Base-by-base conservation (phyloP, 805 yeast species). In the Pichia thaimueangensis region DNA sequence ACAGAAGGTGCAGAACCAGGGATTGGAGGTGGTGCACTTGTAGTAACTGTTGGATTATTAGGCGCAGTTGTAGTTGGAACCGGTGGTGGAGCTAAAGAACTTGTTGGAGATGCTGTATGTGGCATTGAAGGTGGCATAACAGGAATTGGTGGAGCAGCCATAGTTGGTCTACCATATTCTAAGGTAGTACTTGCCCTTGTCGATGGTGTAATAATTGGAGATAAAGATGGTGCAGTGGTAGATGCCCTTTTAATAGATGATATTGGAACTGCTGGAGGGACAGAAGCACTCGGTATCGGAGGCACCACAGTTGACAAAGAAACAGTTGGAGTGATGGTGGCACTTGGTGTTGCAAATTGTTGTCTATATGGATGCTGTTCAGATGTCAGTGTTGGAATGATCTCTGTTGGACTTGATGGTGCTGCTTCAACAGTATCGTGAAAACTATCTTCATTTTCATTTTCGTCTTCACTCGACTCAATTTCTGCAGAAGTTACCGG, bases 1-100 rank as follows among this genome's bases (percentile, higher is more conserved):
- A 24, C 21, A 20, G 45, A 37, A 23, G 52, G 49, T 15, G 36
- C 41, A 13, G 48, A 41, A 10, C 31, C 21, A 3, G 42, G 27
- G 21, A 34, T 35, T 20, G 33, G 34, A 21, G 25, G 27, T 12
- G 41, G 30, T 45, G 36, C 32, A 37, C 12, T 10, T 25, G 29
- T 13, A 11, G 29, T 10, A 11, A 13, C 29, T 25, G 29, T 11
- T 19, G 25, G 7, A 9, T 10, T 12, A 13, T 5, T 10, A 13
- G 36, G 25, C 29, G 39, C 5, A 6, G 29, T 12, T 0, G 29
- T 15, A n/a, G n/a, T n/a, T 35, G 44, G 27, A 11, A 11, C 19
- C 8, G 27, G 19, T 32, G 41, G 44, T 3, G 38, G 17, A 27
- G 36, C 32, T 6, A 37, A 25, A 16, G 39, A 22, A 24, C 40